Evolutionary conservation across 2,329 filamentous ascomycete genomes (phyloP).

Genomic region (Colletotrichum tamarilloi): DNA sequence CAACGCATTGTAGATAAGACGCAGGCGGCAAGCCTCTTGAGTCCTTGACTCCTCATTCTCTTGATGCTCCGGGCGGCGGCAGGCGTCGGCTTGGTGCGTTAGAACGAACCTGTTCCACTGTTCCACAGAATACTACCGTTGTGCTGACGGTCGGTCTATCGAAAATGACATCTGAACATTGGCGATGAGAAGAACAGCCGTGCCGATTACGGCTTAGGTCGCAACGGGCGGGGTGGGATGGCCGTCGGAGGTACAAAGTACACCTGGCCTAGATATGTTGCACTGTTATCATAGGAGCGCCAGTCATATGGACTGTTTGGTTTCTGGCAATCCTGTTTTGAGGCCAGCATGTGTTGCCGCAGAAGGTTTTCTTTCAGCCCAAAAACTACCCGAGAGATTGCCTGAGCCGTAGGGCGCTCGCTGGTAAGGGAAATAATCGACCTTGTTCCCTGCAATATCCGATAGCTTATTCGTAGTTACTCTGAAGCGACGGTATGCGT

Average conservation of each 20-base stretch:
- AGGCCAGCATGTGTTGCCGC: neutral
- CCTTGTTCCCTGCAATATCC: neutral
- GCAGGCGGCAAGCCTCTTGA: neutral
- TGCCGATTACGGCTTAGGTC: conserved; percentile 5
- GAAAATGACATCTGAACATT: conserved; percentile 17
- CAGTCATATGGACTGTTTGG: neutral
- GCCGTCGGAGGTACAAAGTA: neutral
- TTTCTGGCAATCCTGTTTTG: neutral
- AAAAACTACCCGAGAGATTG: neutral
- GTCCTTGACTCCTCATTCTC: no score
- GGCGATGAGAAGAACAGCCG: neutral
- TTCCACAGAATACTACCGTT: conserved; percentile 9
- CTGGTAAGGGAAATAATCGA: neutral
- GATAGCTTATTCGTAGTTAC: neutral
- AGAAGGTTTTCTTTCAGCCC: neutral
- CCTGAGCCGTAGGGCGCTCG: neutral
- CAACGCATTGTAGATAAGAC: neutral
- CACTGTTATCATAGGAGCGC: conserved; percentile 6
- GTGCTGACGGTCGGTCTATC: neutral
- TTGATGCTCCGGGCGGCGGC: neutral
- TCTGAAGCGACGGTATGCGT: neutral
- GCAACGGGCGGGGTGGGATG: conserved; percentile 5
- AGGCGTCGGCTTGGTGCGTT: neutral
- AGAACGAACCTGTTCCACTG: neutral
- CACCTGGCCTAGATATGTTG: neutral